Percentiles rank a stretch among this genome's conserved stretches.
Conservation (phyloP, 108 stramenopile genomes). For the Cyclotella sp. region DNA sequence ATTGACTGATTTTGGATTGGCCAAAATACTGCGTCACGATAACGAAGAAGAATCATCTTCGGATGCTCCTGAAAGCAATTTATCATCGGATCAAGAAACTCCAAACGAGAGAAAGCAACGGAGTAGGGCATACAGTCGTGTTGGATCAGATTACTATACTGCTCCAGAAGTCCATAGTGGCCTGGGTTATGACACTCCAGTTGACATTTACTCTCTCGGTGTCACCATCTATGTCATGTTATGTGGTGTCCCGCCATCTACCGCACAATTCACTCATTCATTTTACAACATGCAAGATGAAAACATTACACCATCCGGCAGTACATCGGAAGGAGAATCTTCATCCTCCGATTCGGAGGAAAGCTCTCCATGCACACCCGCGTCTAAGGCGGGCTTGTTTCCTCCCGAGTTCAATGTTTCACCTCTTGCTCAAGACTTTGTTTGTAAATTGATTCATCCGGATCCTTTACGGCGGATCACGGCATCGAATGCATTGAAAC, state of each 20-base stretch:
- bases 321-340: slow-evolving; percentile 37
- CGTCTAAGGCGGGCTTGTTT: slow-evolving; percentile 43
- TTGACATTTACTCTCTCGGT: slow-evolving; percentile 96
- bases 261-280: slow-evolving; percentile 38
- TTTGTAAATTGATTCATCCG: slow-evolving; percentile 71
- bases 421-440: slow-evolving; percentile 73
- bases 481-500: slow-evolving; percentile 63
- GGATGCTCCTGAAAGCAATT: slow-evolving; percentile 12
- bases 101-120: slow-evolving; percentile 13
- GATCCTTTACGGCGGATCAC: slow-evolving; percentile 70
- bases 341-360: slow-evolving; percentile 44
- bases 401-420: slow-evolving; percentile 79
- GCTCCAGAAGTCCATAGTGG: slow-evolving; percentile 81
- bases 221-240: slow-evolving; percentile 96
- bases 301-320: slow-evolving; percentile 4
- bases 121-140: slow-evolving; percentile 55
- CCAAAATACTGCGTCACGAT: slow-evolving; percentile 50
- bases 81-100: slow-evolving; percentile 13
- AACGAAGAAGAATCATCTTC: slow-evolving; percentile 22
- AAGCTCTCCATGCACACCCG: slow-evolving; percentile 28
- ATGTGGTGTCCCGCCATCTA: slow-evolving; percentile 92
- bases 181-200: slow-evolving; percentile 72
- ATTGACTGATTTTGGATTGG: slow-evolving; percentile 91
- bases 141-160: slow-evolving; percentile 74
- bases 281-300: slow-evolving; percentile 16